phyloP scores from a whole-genome alignment of 176 grass and related monocot genomes.

The Bonia amplexicaulis region DNA sequence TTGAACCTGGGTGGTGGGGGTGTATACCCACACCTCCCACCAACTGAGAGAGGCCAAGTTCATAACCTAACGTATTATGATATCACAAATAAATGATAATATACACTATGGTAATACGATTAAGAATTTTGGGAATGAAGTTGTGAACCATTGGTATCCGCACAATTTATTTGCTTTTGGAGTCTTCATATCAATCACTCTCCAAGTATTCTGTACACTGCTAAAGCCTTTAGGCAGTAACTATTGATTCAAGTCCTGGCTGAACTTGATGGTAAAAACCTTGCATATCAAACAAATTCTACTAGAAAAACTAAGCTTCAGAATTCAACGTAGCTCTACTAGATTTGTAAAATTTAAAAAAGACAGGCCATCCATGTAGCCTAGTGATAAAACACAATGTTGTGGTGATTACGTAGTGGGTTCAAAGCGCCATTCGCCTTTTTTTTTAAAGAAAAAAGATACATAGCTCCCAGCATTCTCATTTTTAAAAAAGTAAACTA shows the following conservation, averaged over 20 bases:
- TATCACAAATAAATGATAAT: neutral
- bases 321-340: neutral
- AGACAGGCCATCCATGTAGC: neutral
- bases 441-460: neutral
- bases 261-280: neutral
- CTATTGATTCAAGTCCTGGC: neutral
- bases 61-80: neutral
- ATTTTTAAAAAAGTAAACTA: neutral
- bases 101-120: neutral
- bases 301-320: neutral
- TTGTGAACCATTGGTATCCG: neutral
- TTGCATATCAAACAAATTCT: neutral
- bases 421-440: neutral
- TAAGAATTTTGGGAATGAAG: neutral
- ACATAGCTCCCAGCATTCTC: neutral
- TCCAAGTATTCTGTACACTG: neutral
- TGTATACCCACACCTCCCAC: too few relatives aligned
- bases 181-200: neutral
- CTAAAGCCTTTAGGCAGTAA: neutral
- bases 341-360: neutral
- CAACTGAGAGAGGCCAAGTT: too few relatives aligned
- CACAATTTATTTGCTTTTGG: neutral
- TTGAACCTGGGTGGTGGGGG: too few relatives aligned
- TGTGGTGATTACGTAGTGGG: neutral
- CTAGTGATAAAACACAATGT: too few relatives aligned